Evolutionary conservation across 768 basidiomycete genomes (phyloP).

Genomic region (Russula dissimulans): DNA sequence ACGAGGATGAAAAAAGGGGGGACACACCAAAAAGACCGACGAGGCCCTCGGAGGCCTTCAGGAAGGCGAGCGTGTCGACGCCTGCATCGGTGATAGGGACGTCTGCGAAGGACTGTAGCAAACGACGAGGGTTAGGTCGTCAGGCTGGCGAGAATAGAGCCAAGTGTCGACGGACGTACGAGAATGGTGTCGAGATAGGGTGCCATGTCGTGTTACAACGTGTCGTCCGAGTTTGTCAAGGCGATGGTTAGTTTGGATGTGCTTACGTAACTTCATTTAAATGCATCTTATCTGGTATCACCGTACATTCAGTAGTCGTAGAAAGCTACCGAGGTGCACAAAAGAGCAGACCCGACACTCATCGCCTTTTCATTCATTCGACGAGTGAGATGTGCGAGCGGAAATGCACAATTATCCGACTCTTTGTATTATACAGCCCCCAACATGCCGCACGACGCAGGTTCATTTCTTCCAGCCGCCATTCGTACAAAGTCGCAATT

Average conservation of each 20-base stretch:
- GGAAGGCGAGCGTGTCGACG: constrained; percentile 79
- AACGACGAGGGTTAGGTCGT: not conserved
- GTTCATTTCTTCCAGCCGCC: constrained; percentile 64
- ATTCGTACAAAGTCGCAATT: constrained; percentile 66
- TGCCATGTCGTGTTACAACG: constrained; percentile 39
- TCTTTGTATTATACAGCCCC: too few species aligned
- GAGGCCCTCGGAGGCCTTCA: constrained; percentile 82
- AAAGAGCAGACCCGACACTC: too few species aligned
- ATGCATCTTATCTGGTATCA: too few species aligned
- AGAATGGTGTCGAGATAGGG: constrained; percentile 67
- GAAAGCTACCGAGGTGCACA: too few species aligned
- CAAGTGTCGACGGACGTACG: constrained; percentile 29
- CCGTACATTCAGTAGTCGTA: too few species aligned
- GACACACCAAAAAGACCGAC: constrained; percentile 81
- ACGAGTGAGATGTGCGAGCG: too few species aligned
- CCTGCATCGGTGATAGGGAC: constrained; percentile 81
- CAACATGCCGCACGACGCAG: constrained; percentile 84
- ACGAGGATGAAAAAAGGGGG: not conserved
- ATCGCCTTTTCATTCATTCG: too few species aligned
- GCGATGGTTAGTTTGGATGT: not conserved
- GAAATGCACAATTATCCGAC: too few species aligned
- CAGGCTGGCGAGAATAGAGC: too few species aligned
- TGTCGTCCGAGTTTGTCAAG: constrained; percentile 12
- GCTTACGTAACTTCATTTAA: too few species aligned
- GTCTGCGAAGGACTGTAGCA: constrained; percentile 78